Base-by-base conservation (phyloP, 2,329 filamentous ascomycete genomes). In the Eurotiales sp. region DNA sequence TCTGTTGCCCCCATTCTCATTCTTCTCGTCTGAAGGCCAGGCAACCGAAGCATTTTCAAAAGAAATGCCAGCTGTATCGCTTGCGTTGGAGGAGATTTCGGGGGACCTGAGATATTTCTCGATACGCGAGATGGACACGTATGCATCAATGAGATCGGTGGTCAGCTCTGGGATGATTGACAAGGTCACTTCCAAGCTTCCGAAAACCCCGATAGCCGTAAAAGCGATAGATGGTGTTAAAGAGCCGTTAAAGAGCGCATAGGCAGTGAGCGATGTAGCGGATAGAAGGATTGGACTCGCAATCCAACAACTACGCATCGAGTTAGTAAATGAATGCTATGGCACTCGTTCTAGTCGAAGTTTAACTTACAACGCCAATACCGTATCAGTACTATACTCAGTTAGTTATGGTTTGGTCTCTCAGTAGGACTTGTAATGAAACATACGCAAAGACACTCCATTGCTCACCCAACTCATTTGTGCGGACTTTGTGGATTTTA, bases 171-270 rank as follows among this genome's bases (percentile, higher is more conserved):
- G 88, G 14, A 93, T 72, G 37, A 87, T 75, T 0, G 83, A 83
- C 1, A 93, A 70, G 0, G 85, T 84, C 19, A 84, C 75, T 63
- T 93, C 88, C 19, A 93, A 76, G n/a, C 81, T 78, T 54, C 81
- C 82, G 67, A 93, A 89, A 41, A 91, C 77, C 8, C 85, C 83
- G 32, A 91, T 83, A 23, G 86, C 85, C 22, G 89, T 89, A 58
- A 93, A 93, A 2, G 88, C 88, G 10, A 91, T 79, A 0, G 87
- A 89, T 0, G 88, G 84, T 1, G 78, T 76, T 8, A 93, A 73
- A 0, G 74, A 72, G 4, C 83, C 84, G 57, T 89, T 68, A 0
- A 87, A 59, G 8, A 80, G 57, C 2, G 86, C 83, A 61, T 91
- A 91, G 0, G 83, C 78, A 2, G 84, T 79, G 2, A 93, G 73